A percentile compares a stretch with the other conserved stretches of the same genome.
Evolutionary conservation across 257 asterid genomes (phyloP).

Genomic region (Salvia hispanica): DNA sequence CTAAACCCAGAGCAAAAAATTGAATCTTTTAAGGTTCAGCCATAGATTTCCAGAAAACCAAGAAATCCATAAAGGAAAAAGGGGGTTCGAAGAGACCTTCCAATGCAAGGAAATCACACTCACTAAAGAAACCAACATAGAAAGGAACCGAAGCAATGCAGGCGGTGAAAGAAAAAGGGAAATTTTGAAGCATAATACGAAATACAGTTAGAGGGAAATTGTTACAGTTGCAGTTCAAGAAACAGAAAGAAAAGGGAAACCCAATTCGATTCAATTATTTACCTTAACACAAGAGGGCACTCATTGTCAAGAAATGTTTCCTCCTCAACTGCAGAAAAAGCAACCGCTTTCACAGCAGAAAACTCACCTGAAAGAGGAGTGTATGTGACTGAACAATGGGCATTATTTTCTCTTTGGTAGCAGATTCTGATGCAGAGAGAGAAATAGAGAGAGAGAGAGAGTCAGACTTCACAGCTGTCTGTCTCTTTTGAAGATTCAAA

Average conservation of each 20-base stretch:
- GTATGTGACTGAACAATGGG: conserved; percentile 34
- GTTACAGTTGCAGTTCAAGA: conserved; percentile 1
- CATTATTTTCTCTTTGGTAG: conserved; percentile 34
- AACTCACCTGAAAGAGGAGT: conserved; percentile 36
- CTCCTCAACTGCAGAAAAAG: conserved; percentile 7
- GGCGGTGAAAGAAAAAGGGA: conserved; percentile 23
- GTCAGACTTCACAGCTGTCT: conserved; percentile 43
- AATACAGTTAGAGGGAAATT: conserved; percentile 22
- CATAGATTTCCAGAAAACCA: conserved; percentile 4
- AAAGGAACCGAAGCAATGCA: conserved; percentile 30
- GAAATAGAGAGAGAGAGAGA: conserved; percentile 19
- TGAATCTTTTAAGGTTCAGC: conserved; percentile 11
- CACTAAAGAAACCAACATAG: background rate
- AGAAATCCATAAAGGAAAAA: background rate
- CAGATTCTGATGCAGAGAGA: conserved; percentile 26
- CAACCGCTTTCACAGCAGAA: conserved; percentile 32
- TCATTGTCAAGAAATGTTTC: conserved; percentile 34
- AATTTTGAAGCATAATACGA: conserved; percentile 7
- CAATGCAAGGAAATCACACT: conserved; percentile 18
- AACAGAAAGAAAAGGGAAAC: conserved; percentile 25
- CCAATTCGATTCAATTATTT: conserved; percentile 14
- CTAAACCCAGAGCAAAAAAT: conserved; percentile 32
- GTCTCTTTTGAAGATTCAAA: conserved; percentile 39
- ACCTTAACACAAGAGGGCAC: conserved; percentile 39
- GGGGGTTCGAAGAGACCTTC: background rate